These are phyloP conservation scores for Pseudoperonospora humuli DNA, from an alignment of 352 stramenopile genomes.

Conservation along the genomic window DNA sequence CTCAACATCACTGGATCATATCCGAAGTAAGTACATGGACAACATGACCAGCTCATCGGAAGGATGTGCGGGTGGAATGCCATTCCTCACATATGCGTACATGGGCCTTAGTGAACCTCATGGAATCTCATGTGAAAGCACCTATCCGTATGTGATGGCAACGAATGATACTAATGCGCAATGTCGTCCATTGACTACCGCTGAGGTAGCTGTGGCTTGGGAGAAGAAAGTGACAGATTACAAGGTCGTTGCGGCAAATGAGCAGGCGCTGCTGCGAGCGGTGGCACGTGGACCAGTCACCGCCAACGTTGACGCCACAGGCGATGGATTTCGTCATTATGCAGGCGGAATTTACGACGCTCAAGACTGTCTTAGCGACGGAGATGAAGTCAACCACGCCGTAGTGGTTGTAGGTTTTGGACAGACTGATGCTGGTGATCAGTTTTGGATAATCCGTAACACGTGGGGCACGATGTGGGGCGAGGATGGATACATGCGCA, in stretches of 20 bases:
- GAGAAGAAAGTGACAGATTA: constrained; percentile 40
- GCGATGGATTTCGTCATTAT: constrained; percentile 80
- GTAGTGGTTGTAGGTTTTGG: constrained; percentile 84
- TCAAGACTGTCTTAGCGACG: constrained; percentile 59
- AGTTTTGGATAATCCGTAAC: constrained; percentile 88
- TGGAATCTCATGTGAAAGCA: constrained; percentile 58
- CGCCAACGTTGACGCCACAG: constrained; percentile 65
- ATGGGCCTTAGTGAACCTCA: constrained; percentile 48
- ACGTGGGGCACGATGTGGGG: constrained; percentile 88
- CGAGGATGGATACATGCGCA: constrained; percentile 76
- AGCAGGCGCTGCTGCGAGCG: constrained; percentile 56
- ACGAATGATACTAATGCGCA: constrained; percentile 40
- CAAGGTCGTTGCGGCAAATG: constrained; percentile 37
- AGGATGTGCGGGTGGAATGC: constrained; percentile 84
- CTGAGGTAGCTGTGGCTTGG: constrained; percentile 47
- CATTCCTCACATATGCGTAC: constrained; percentile 87
- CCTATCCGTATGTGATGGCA: constrained; percentile 78
- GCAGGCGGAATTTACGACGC: constrained; percentile 82
- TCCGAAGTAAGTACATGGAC: constrained; percentile 58
- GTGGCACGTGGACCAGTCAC: constrained; percentile 62
- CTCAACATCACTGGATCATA: constrained; percentile 59
- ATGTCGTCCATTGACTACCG: constrained; percentile 23
- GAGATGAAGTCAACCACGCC: constrained; percentile 80
- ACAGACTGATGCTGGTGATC: constrained; percentile 50
- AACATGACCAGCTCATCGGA: constrained; percentile 74